Conservation (phyloP, 2,329 filamentous ascomycete species). For the Moelleriella libera region DNA sequence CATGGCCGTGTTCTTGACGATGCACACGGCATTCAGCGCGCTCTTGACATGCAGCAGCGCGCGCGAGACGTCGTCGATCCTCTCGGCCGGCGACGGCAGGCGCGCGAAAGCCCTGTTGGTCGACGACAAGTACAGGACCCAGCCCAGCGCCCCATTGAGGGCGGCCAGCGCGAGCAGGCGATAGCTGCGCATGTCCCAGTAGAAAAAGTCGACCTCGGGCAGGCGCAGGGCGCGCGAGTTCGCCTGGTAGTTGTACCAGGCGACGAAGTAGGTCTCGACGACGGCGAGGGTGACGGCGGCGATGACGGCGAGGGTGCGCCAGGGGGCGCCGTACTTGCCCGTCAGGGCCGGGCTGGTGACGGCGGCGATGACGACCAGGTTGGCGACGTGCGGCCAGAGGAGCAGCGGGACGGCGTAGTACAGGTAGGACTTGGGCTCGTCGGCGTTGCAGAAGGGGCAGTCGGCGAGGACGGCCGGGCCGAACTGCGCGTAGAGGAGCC, state of each 20-base stretch:
- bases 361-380: constrained; percentile 57
- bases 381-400: constrained; percentile 63
- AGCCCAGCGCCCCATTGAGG: constrained; percentile 50
- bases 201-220: constrained; percentile 53
- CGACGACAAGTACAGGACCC: constrained; percentile 57
- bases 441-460: constrained; percentile 72
- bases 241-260: constrained; percentile 47
- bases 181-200: constrained; percentile 52
- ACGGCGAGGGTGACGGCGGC: constrained; percentile 42
- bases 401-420: constrained; percentile 67
- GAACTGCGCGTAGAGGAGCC: constrained; percentile 71
- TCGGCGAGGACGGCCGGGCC: constrained; percentile 59
- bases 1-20: constrained; percentile 67
- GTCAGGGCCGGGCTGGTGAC: constrained; percentile 57
- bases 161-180: constrained; percentile 50
- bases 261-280: constrained; percentile 52
- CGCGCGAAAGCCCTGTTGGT: constrained; percentile 67
- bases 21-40: constrained; percentile 57
- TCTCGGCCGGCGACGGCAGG: constrained; percentile 46
- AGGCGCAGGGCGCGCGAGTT: constrained; percentile 50
- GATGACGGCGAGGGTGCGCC: constrained; percentile 58
- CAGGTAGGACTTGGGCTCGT: constrained; percentile 57
- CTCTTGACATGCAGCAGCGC: constrained; percentile 44
- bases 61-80: constrained; percentile 45
- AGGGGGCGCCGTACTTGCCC: constrained; percentile 48